Evolutionary conservation across 2,329 filamentous ascomycete genomes (phyloP), one percentile per base, ranked within the genome.

Genomic region (Diaporthe destruens): DNA sequence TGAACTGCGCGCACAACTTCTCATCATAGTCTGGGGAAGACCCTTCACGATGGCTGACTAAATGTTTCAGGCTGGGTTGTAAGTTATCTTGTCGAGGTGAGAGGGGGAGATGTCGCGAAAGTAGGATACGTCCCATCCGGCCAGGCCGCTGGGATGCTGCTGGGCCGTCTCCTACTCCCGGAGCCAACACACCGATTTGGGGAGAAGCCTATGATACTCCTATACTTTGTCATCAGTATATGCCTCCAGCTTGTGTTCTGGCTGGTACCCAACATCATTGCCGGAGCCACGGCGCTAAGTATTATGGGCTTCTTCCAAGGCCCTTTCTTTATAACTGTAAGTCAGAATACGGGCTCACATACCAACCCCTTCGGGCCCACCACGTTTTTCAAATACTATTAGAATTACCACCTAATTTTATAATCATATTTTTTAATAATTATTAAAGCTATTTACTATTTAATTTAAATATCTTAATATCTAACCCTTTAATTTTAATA

Each of bases 51-150:
- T 16, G 9, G 65, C 47, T 68, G 49, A 68, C n/a, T 55, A 3
- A 18, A 39, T 23, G 3, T 16, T 7, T 5, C 71, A 72, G 71
- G 90, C 1, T 92, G 90, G 90, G 86, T 92, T 0, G 90, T 92
- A 2, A 89, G 91, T 75, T 92, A 90, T 71, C 84, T 92, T 3
- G 87, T 91, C 8, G 84, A 85, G 2, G 88, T 89, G n/a, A 87
- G 90, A 0, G 81, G 87, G 3, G 90, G 89, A 0, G 81, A 87
- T 1, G 80, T 92, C 0, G 82, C 86, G 0, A 82, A 86, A 23
- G 87, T 91, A 79, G 90, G 90, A 0, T 92, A 92, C 67, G 87
- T 92, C 0, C 87, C 89, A 0, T 87, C 89, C 0, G 90, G 89
- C 3, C 89, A 88, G 75, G 90, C 85, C 59, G 90, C 88, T 2